Percentiles rank a stretch among this genome's conserved stretches.
These are phyloP conservation scores for Periconia sp. DNA, from an alignment of 2,329 filamentous ascomycete species.

Conservation along the genomic window DNA sequence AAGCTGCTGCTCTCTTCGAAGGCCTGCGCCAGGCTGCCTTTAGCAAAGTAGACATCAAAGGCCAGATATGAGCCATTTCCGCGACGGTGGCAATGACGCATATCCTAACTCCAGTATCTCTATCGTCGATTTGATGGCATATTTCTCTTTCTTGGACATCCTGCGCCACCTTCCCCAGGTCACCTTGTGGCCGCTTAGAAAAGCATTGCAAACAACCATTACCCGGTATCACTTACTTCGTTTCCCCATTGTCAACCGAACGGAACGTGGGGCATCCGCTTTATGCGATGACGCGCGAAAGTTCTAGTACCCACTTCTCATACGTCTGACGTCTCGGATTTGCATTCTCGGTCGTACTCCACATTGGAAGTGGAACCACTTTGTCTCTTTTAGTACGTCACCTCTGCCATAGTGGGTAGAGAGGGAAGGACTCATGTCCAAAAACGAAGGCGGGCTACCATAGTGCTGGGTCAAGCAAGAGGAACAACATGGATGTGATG, in stretches of 20 bases:
- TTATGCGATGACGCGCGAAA: constrained; percentile 36
- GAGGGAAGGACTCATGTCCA: constrained; percentile 18
- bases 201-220: constrained; percentile 27
- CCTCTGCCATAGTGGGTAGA: constrained; percentile 12
- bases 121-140: constrained; percentile 8
- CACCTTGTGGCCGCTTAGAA: constrained; percentile 17
- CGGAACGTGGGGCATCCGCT: constrained; percentile 41
- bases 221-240: constrained; percentile 29
- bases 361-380: constrained; percentile 14
- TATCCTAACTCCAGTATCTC: constrained; percentile 4
- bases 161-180: constrained; percentile 31
- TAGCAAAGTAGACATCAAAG: constrained; percentile 92
- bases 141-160: constrained; percentile 24
- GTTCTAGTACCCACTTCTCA: constrained; percentile 32
- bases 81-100: constrained; percentile 10
- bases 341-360: constrained; percentile 16
- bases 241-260: constrained; percentile 28
- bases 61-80: constrained; percentile 76
- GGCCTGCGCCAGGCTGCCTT: constrained; percentile 75
- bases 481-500: constrained; percentile 18
- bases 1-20: constrained; percentile 71
- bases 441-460: constrained; percentile 13
- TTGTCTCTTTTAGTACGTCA: constrained; percentile 27
- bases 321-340: constrained; percentile 35
- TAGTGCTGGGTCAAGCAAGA: constrained; percentile 1